A percentile compares a stretch with the other conserved stretches of the same genome.
These are phyloP conservation scores for Cyclotella cryptica DNA, from an alignment of 108 stramenopile species.

Conservation along the genomic window DNA sequence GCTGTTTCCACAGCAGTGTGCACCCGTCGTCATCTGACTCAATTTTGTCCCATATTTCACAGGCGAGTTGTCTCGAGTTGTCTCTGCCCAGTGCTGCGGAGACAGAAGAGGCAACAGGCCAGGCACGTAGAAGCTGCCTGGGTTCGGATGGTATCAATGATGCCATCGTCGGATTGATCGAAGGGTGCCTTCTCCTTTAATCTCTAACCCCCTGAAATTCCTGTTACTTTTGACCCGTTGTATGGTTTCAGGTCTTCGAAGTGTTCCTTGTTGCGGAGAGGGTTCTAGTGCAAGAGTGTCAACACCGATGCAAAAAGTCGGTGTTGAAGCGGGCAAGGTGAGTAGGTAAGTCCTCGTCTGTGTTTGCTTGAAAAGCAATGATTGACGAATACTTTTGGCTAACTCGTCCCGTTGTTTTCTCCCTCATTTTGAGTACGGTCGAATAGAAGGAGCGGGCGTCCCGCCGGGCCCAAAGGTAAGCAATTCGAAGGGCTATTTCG, in stretches of 20 bases:
- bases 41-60: background rate
- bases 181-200: background rate
- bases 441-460: background rate
- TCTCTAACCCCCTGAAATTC: background rate
- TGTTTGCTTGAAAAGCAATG: too few relatives aligned
- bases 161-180: background rate
- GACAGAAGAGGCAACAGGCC: background rate
- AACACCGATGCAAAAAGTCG: background rate
- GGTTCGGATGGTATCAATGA: background rate
- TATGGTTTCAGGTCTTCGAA: background rate
- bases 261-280: background rate
- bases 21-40: background rate
- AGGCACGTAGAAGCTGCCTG: slow-evolving; percentile 16
- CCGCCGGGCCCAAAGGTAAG: too few relatives aligned
- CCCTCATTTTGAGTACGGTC: background rate
- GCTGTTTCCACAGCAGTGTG: background rate
- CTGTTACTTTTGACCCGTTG: background rate
- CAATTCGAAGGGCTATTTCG: too few relatives aligned
- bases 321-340: background rate
- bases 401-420: too few relatives aligned
- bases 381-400: too few relatives aligned
- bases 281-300: background rate
- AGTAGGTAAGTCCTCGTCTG: too few relatives aligned
- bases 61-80: slow-evolving; percentile 24
- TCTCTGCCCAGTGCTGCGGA: slow-evolving; percentile 29